phyloP scores from a whole-genome alignment of 495 filamentous ascomycete genomes.

The Penicillium subrubescens region DNA sequence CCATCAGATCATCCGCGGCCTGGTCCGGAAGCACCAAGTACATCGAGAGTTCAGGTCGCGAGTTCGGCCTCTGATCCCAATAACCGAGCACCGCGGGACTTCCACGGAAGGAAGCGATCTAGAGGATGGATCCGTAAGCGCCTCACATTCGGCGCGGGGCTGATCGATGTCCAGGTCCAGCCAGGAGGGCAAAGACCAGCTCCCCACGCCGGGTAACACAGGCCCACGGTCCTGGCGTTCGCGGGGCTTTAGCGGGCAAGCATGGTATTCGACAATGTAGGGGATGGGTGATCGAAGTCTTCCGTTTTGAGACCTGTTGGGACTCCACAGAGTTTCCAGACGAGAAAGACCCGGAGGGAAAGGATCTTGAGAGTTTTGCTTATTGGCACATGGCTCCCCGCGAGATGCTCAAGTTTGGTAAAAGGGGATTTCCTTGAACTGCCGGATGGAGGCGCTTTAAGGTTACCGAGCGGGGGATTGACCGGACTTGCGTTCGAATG shows the following conservation, averaged over 20 bases:
- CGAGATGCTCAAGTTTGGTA: background rate
- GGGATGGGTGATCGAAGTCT: background rate
- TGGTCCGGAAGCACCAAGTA: constrained; percentile 23
- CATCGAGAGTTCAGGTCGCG: constrained; percentile 13
- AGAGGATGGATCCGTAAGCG: constrained; percentile 16
- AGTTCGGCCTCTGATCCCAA: constrained; percentile 1
- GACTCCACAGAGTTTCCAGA: constrained; percentile 14
- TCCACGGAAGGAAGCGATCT: constrained; percentile 10
- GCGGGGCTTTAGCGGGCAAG: constrained; percentile 2
- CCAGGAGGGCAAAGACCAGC: background rate
- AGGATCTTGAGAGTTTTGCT: constrained; percentile 1
- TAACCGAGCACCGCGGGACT: background rate
- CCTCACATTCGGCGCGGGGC: background rate
- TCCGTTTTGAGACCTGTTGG: background rate
- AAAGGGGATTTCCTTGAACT: background rate
- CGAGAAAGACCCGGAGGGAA: constrained; percentile 22
- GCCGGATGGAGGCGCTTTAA: constrained; percentile 3
- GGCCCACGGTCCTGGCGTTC: background rate
- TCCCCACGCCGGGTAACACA: background rate
- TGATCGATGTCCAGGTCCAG: constrained; percentile 5
- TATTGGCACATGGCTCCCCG: constrained; percentile 7
- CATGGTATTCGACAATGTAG: constrained; percentile 5
- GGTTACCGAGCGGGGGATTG: constrained; percentile 9
- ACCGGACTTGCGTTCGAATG: background rate
- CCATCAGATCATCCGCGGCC: constrained; percentile 16